Evolutionary conservation across 2,329 filamentous ascomycete species (phyloP).

Genomic region (Cladophialophora carrionii): DNA sequence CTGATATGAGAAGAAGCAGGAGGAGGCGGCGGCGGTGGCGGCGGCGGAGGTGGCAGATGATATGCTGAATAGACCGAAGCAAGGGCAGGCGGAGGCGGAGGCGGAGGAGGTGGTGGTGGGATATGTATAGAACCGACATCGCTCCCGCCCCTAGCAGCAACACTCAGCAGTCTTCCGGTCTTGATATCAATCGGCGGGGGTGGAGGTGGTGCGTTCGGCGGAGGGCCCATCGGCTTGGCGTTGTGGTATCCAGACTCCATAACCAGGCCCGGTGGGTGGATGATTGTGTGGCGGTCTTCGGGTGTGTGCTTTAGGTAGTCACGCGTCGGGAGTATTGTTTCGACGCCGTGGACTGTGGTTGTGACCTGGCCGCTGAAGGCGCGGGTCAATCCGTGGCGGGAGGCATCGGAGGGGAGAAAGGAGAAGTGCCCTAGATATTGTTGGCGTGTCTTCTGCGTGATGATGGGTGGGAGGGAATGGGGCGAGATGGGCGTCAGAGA

Average conservation of each 20-base stretch:
- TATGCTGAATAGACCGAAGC: neutral
- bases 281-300: slow-evolving; percentile 17
- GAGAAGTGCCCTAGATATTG: neutral
- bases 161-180: slow-evolving; percentile 8
- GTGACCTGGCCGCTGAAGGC: slow-evolving; percentile 18
- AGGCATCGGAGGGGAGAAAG: neutral
- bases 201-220: slow-evolving; percentile 15
- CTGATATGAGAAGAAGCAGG: neutral
- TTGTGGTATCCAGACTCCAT: slow-evolving; percentile 10
- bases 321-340: slow-evolving; percentile 24
- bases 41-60: neutral
- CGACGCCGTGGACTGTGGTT: slow-evolving; percentile 21
- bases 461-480: neutral
- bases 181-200: slow-evolving; percentile 17
- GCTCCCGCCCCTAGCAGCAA: neutral
- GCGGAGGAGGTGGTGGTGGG: neutral
- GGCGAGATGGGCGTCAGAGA: neutral
- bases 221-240: slow-evolving; percentile 4
- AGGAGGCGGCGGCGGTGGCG: neutral
- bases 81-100: neutral
- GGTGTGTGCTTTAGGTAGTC: slow-evolving; percentile 18
- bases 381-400: slow-evolving; percentile 12
- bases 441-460: neutral
- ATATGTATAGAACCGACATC: neutral
- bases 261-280: slow-evolving; percentile 11